Percentiles rank a stretch among this genome's conserved stretches.
phyloP scores from a whole-genome alignment of 2,329 filamentous ascomycete genomes.

The Davidsoniella australis region DNA sequence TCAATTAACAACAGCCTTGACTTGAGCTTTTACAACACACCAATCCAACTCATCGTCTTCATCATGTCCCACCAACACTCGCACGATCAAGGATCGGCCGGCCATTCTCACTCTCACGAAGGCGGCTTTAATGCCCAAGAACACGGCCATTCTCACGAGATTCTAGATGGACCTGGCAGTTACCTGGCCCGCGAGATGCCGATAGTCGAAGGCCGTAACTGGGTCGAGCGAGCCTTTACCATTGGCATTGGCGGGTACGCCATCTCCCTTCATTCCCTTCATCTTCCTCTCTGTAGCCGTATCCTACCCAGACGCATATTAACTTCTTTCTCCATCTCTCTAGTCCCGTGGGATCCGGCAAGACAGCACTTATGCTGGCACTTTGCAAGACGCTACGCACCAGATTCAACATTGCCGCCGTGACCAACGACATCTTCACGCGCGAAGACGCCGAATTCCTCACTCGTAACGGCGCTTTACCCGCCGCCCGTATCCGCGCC shows the following conservation, averaged over 20 bases:
- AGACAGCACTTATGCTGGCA: conserved; percentile 90
- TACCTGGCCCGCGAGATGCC: conserved; percentile 86
- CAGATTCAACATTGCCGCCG: conserved; percentile 73
- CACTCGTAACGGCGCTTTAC: conserved; percentile 67
- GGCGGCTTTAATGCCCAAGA: conserved; percentile 36
- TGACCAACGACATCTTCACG: conserved; percentile 99
- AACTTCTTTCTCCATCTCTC: conserved; percentile 6
- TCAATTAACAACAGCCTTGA: too few relatives aligned
- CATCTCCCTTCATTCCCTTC: not conserved
- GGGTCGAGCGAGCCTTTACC: conserved; percentile 80
- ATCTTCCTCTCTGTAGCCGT: not conserved
- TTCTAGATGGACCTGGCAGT: conserved; percentile 83
- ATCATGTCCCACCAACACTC: conserved; percentile 7
- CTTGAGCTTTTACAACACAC: not conserved
- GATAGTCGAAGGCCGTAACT: conserved; percentile 72
- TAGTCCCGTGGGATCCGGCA: conserved; percentile 89
- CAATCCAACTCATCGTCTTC: not conserved
- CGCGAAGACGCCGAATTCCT: conserved; percentile 97
- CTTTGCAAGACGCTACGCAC: conserved; percentile 73
- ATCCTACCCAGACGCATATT: conserved; percentile 2
- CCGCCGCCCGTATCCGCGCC: conserved; percentile 68
- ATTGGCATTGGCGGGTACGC: conserved; percentile 91
- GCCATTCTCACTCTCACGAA: conserved; percentile 34
- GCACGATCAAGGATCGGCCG: conserved; percentile 8
- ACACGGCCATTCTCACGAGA: conserved; percentile 91